Base-by-base conservation (phyloP, 108 stramenopile genomes). In the Discostella pseudostelligera region DNA sequence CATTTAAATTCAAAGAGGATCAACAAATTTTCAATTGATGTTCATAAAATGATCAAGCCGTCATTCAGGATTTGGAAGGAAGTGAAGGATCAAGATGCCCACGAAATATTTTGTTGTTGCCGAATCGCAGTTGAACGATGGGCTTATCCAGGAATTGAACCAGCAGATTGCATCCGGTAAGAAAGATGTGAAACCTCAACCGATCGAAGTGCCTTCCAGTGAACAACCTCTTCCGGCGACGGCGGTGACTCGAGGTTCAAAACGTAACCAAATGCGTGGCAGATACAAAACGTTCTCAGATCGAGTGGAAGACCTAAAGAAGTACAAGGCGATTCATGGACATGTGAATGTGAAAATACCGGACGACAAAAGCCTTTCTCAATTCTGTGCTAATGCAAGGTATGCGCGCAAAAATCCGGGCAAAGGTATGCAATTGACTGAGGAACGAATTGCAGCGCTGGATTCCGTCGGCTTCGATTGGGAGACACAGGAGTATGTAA, bases 281-380 rank as follows among this genome's bases (percentile, higher is more conserved):
- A 51, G 9, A 26, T 29, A 51, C 26, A 51, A 51, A 26, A 51
- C 50, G 11, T 51, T 51, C 26, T 5, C 24, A 1, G 50, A 51
- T 51, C 26, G 50, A 25, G 26, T 51, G 26, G 50, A 51, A 0
- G 50, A 51, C 50, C 50, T 56, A 32, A 56, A 4, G 16, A 8
- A 35, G 55, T 56, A 56, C 32, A 56, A 56, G 32, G 55, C n/a
- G 14, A 36, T 14, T 25, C 29, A 39, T n/a, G 32, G 55, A 16
- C 55, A 56, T 32, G n/a, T 32, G 28, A 56, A 37, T 19, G 55
- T 56, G 55, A 32, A 36, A 35, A 36, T 56, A 39, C 55, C 19
- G n/a, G 42, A 43, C 14, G 42, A 43, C 12, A 43, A 43, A 43
- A n/a, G 42, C 2, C 42, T 16, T 43, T 43, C 14, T 4, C 42